phyloP scores from a whole-genome alignment of 2,329 filamentous ascomycete genomes.

The Podosphaera fusca region DNA sequence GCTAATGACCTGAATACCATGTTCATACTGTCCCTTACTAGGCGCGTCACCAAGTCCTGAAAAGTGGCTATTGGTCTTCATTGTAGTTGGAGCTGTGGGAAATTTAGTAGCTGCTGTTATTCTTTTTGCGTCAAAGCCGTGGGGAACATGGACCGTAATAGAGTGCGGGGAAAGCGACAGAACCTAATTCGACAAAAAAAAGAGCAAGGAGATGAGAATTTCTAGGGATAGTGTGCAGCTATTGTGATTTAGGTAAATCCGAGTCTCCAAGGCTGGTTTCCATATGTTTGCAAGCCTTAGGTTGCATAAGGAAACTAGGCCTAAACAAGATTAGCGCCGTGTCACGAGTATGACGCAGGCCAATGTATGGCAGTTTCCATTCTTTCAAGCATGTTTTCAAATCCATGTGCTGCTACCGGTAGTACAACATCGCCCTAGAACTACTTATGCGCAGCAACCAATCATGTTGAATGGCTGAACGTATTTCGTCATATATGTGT shows the following conservation, averaged over 20 bases:
- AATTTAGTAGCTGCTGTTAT: conserved; percentile 13
- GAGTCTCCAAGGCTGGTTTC: too few species aligned
- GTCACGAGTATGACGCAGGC: too few species aligned
- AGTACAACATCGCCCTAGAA: not conserved
- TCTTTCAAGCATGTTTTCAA: too few species aligned
- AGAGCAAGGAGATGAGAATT: too few species aligned
- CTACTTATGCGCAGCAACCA: not conserved
- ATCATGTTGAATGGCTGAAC: not conserved
- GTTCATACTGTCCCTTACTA: conserved; percentile 48
- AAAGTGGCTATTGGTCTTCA: conserved; percentile 58
- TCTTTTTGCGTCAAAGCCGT: conserved; percentile 9
- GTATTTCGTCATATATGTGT: not conserved
- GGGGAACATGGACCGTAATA: conserved; percentile 11
- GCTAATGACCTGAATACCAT: conserved; percentile 93
- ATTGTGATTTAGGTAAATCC: too few species aligned
- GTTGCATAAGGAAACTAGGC: too few species aligned
- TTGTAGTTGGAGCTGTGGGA: conserved; percentile 15
- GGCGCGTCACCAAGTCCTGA: conserved; percentile 46
- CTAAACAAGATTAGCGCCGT: too few species aligned
- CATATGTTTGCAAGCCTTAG: too few species aligned
- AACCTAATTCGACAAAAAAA: too few species aligned
- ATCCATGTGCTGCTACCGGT: too few species aligned
- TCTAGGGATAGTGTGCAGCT: too few species aligned
- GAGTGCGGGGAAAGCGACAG: not conserved
- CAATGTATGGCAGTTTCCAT: too few species aligned